Conservation (phyloP, 176 grass and related monocot genomes). For the Bonia amplexicaulis region DNA sequence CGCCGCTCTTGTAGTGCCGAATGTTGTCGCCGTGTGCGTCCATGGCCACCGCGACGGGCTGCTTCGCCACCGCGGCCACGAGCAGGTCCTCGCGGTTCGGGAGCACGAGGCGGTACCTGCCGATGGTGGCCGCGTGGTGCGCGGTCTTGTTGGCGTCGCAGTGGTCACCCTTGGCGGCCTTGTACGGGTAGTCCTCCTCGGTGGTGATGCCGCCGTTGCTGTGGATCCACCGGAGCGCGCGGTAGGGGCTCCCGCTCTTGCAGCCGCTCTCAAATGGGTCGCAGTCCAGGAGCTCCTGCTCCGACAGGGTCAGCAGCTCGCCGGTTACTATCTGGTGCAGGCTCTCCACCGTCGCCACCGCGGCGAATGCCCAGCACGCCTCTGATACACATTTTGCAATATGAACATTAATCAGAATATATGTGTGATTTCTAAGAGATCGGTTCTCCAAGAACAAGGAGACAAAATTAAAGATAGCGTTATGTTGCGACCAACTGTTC, state of each 20-base stretch:
- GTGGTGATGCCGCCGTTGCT: conserved; percentile 26
- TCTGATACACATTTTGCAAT: background rate
- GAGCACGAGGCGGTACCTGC: background rate
- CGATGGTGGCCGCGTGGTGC: background rate
- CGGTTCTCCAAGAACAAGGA: too few species aligned
- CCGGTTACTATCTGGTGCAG: conserved; percentile 35
- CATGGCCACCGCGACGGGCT: conserved; percentile 15
- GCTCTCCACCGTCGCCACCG: conserved; percentile 26
- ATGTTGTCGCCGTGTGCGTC: conserved; percentile 9
- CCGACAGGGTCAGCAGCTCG: conserved; percentile 16
- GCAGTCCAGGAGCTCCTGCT: conserved; percentile 49
- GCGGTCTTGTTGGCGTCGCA: conserved; percentile 25
- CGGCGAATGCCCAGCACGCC: conserved; percentile 41
- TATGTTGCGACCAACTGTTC: too few species aligned
- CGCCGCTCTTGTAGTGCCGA: conserved; percentile 30
- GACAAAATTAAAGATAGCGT: too few species aligned
- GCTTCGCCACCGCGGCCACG: conserved; percentile 19
- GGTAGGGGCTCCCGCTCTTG: background rate
- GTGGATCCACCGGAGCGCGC: conserved; percentile 8
- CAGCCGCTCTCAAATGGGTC: background rate
- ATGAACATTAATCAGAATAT: too few species aligned
- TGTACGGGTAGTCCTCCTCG: conserved; percentile 42
- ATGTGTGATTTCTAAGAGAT: too few species aligned
- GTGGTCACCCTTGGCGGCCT: background rate
- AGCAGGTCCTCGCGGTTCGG: conserved; percentile 5